Percentiles rank a stretch among this genome's conserved stretches.
Conservation (phyloP, 345 rosid species). For the Salix brachista region DNA sequence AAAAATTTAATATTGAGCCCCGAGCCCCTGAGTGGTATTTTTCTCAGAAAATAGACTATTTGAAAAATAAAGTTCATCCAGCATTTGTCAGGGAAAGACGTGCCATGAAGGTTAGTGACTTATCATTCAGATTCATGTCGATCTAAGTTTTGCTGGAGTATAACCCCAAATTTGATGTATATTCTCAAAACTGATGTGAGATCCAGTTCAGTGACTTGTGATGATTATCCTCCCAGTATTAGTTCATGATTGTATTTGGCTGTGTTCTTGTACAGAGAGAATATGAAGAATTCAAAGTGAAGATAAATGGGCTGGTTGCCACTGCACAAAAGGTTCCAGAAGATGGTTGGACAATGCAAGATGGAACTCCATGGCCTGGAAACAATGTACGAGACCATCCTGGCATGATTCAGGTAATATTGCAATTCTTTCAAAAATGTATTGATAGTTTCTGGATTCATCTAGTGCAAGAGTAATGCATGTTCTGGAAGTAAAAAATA, state of each 20-base stretch:
- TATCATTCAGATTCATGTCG: neutral
- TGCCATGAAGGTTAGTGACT: slow-evolving; percentile 76
- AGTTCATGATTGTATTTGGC: neutral
- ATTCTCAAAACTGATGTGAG: neutral
- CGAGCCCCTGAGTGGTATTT: slow-evolving; percentile 99
- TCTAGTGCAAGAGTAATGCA: too few relatives aligned
- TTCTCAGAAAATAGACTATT: slow-evolving; percentile 87
- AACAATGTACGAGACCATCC: slow-evolving; percentile 93
- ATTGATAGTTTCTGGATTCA: neutral
- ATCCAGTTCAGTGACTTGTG: neutral
- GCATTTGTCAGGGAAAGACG: slow-evolving; percentile 95
- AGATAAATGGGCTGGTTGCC: slow-evolving; percentile 86
- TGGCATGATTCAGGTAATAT: slow-evolving; percentile 96
- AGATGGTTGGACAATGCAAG: slow-evolving; percentile 99
- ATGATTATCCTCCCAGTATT: neutral
- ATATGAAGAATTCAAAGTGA: slow-evolving; percentile 93
- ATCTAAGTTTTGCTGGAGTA: neutral
- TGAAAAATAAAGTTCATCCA: slow-evolving; percentile 91
- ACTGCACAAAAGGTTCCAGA: slow-evolving; percentile 98
- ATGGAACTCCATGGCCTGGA: slow-evolving; percentile 99
- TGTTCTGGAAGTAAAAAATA: neutral
- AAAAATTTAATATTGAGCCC: slow-evolving; percentile 82
- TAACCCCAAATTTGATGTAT: neutral
- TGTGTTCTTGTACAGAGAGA: slow-evolving; percentile 65
- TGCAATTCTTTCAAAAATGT: neutral